Base-by-base conservation (phyloP, 106 monocot species). In the Agapanthus africanus region DNA sequence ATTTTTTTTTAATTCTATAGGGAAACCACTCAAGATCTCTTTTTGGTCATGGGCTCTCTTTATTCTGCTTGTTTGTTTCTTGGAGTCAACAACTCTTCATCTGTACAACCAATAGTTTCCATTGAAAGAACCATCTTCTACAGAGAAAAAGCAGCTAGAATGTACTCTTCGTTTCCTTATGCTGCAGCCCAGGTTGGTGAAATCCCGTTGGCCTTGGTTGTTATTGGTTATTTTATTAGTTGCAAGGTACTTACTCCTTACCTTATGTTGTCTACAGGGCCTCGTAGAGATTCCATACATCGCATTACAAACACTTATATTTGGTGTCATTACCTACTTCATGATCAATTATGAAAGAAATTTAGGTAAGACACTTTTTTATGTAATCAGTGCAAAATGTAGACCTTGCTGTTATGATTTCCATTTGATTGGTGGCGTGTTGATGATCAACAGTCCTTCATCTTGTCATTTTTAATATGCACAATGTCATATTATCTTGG, bases 131-230 rank as follows among this genome's bases (percentile, higher is more conserved):
- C 81, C 11, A 79, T 91, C 13, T 91, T 75, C 36, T 87, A 87
- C 61, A 70, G 91, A 56, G 87, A 91, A 69, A 82, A 73, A 60
- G 84, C 87, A 47, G 64, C 84, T 22, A 63, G 77, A 59, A 82
- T 87, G 91, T 91, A 87, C 67, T 87, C 91, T 27, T 35, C 91
- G 13, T 72, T 92, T 57, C 84, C 91, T 25, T 92, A 88, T 80
- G 88, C 91, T 40, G 46, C 65, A 54, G 82, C 88, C 22, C 91
- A 92, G 84, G 91, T 92, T 41, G n/a, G 63, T 64, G 9, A 16
- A 49, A 10, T 27, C 23, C 23, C 2, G 15, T 6, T 13, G 10
- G 23, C 13, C 5, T 56, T 26, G 28, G 26, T 23, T 56, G 23
- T 56, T 13, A 27, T 26, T 56, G 6, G 26, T 56, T 56, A 9